Percentiles rank a stretch among this genome's conserved stretches.
Evolutionary conservation across 2,329 filamentous ascomycete species (phyloP).

Genomic region (Pseudogymnoascus sp.): DNA sequence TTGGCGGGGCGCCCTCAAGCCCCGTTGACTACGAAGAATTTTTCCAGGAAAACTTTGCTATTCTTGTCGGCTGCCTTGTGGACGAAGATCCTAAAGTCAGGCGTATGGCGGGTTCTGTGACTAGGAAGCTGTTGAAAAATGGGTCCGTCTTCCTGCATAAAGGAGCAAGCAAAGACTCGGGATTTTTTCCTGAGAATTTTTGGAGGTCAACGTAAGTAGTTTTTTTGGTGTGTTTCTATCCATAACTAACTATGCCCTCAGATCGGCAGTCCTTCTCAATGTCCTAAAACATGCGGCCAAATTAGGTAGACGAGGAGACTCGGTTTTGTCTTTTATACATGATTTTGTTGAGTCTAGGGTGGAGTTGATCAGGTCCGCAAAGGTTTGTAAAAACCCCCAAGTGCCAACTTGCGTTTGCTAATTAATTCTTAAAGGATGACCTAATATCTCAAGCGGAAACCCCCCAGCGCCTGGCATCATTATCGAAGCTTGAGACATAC

Average conservation of each 20-base stretch:
- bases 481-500: slow-evolving; percentile 52
- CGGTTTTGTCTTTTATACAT: slow-evolving; percentile 35
- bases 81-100: slow-evolving; percentile 28
- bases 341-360: slow-evolving; percentile 50
- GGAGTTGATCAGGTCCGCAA: slow-evolving; percentile 37
- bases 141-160: slow-evolving; percentile 20
- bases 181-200: slow-evolving; percentile 25
- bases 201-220: slow-evolving; percentile 30
- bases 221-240: background rate
- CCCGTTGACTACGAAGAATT: slow-evolving; percentile 30
- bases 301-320: slow-evolving; percentile 20
- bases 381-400: slow-evolving; percentile 18
- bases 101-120: slow-evolving; percentile 22
- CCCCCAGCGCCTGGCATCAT: slow-evolving; percentile 44
- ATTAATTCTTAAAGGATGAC: slow-evolving; percentile 38
- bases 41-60: slow-evolving; percentile 24
- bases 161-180: slow-evolving; percentile 15
- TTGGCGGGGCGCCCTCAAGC: slow-evolving; percentile 34
- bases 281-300: slow-evolving; percentile 24
- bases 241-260: slow-evolving; percentile 10
- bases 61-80: slow-evolving; percentile 25
- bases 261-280: slow-evolving; percentile 25
- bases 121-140: slow-evolving; percentile 23
- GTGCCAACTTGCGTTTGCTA: slow-evolving; percentile 3
- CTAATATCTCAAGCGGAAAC: slow-evolving; percentile 46